Evolutionary conservation across 2,329 filamentous ascomycete genomes (phyloP).

Genomic region (Botrytis byssoidea): DNA sequence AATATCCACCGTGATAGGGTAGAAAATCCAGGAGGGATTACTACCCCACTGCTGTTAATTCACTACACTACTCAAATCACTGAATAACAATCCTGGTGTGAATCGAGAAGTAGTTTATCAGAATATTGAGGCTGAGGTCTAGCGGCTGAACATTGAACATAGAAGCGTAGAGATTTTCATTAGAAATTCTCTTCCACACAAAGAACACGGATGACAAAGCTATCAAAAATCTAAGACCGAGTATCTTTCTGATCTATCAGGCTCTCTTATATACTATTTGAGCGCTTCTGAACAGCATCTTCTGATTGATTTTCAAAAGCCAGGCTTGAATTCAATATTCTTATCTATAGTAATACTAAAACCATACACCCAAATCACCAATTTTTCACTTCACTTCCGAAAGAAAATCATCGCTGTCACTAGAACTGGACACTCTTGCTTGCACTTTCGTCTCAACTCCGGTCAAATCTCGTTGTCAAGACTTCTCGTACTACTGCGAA

Average conservation of each 20-base stretch:
- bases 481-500: background rate
- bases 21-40: accelerated
- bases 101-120: background rate
- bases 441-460: background rate
- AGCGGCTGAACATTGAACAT: background rate
- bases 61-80: background rate
- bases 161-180: background rate
- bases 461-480: background rate
- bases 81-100: background rate
- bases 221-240: no score
- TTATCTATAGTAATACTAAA: no score
- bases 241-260: no score
- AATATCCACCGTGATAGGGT: background rate
- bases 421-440: background rate
- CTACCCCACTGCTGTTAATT: background rate
- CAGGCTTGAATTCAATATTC: no score
- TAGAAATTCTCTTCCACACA: background rate
- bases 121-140: background rate
- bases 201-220: background rate
- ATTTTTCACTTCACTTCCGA: background rate
- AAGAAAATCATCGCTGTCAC: background rate
- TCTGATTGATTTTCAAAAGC: no score
- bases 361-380: background rate
- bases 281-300: no score
- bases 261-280: no score